These are phyloP conservation scores for Arthrobotrys iridis DNA, from an alignment of 2,329 filamentous ascomycete genomes.

Conservation along the genomic window DNA sequence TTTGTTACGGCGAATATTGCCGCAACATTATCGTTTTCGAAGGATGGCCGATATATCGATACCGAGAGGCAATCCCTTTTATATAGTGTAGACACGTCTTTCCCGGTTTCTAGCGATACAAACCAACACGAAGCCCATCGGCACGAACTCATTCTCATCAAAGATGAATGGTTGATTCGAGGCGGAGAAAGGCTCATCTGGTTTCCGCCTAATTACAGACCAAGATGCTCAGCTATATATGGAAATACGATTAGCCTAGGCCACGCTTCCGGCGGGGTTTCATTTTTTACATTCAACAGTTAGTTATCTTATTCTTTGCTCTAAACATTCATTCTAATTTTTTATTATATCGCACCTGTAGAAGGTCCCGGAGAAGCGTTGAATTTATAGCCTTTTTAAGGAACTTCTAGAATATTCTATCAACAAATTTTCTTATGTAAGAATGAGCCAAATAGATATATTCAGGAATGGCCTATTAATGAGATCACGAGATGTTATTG, in stretches of 20 bases:
- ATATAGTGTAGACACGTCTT: not conserved
- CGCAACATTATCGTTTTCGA: not conserved
- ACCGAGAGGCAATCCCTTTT: not conserved
- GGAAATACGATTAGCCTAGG: not conserved
- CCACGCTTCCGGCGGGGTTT: not conserved
- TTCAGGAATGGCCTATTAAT: too few relatives aligned
- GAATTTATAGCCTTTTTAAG: too few relatives aligned
- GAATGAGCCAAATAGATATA: too few relatives aligned
- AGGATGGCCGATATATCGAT: not conserved
- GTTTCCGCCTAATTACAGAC: slow-evolving; percentile 1
- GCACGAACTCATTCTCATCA: not conserved
- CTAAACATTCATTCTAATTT: too few relatives aligned
- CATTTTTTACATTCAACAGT: not conserved
- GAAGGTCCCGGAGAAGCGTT: too few relatives aligned
- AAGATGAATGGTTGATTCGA: not conserved
- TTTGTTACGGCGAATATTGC: not conserved
- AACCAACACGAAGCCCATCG: not conserved
- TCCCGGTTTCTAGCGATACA: not conserved
- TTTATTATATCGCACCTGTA: too few relatives aligned
- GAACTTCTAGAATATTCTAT: too few relatives aligned
- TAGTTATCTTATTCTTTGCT: too few relatives aligned
- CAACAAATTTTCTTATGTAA: too few relatives aligned
- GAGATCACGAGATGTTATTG: too few relatives aligned
- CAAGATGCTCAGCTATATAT: not conserved
- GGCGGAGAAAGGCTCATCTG: slow-evolving; percentile 2